These are phyloP conservation scores for Penicillium waksmanii DNA, from an alignment of 495 filamentous ascomycete species.

Conservation along the genomic window DNA sequence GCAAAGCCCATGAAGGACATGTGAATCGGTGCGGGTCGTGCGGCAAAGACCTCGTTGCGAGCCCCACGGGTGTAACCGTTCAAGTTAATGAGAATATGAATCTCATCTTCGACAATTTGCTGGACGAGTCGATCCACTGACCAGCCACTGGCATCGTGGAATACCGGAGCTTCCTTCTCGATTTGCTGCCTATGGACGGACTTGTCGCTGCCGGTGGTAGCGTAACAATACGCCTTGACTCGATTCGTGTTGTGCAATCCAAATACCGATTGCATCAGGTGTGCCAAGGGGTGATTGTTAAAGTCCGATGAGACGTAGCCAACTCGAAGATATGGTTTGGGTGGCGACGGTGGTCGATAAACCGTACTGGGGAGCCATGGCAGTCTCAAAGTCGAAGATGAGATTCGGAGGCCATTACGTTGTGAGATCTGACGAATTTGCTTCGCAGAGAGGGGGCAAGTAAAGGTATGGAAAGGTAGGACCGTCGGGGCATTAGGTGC, in stretches of 20 bases:
- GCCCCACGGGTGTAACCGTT: conserved; percentile 97
- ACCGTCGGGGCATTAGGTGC: conserved; percentile 93
- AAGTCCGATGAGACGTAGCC: conserved; percentile 99
- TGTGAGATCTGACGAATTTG: conserved; percentile 96
- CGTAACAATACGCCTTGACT: conserved; percentile 91
- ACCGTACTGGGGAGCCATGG: conserved; percentile 84
- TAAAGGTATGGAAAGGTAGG: conserved; percentile 98
- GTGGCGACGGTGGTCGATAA: conserved; percentile 81
- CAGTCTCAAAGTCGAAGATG: conserved; percentile 80
- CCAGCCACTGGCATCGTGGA: conserved; percentile 88
- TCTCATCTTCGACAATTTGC: conserved; percentile 89
- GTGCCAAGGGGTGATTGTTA: conserved; percentile 96
- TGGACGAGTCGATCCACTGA: conserved; percentile 80
- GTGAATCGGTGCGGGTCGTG: conserved; percentile 91
- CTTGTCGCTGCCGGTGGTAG: conserved; percentile 90
- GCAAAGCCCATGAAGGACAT: conserved; percentile 99
- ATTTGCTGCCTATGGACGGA: conserved; percentile 94
- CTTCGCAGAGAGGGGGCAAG: conserved; percentile 88
- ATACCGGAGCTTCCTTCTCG: conserved; percentile 89
- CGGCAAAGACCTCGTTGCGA: conserved; percentile 97
- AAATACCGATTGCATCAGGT: conserved; percentile 99
- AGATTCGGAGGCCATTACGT: conserved; percentile 91
- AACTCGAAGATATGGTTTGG: conserved; percentile 80
- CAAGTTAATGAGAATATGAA: conserved; percentile 95
- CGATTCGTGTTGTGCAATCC: conserved; percentile 77